Evolutionary conservation across 148 eudicot species (phyloP).

Genomic region (Spergularia marina): DNA sequence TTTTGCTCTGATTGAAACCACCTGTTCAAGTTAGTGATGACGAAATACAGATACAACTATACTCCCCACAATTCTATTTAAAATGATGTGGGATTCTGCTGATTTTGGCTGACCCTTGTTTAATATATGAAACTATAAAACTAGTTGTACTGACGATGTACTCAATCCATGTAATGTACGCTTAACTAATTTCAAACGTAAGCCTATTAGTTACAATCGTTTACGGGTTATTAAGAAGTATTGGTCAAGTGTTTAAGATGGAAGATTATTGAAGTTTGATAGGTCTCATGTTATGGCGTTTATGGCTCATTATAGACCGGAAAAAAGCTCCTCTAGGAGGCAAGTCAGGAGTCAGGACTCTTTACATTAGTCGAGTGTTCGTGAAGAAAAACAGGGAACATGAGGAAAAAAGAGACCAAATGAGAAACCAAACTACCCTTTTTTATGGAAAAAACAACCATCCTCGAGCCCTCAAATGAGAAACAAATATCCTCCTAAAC

Average conservation of each 20-base stretch:
- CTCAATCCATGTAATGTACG: neutral
- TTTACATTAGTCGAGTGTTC: neutral
- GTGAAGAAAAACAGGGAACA: conserved; percentile 7
- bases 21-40: neutral
- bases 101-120: neutral
- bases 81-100: conserved; percentile 10
- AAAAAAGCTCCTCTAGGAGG: neutral
- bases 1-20: neutral
- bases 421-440: conserved; percentile 25
- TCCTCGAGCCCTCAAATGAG: conserved; percentile 56
- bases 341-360: conserved; percentile 1
- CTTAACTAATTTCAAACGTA: neutral
- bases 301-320: neutral
- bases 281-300: too few relatives aligned
- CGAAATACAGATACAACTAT: neutral
- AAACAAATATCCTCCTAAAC: conserved; percentile 21
- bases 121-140: neutral
- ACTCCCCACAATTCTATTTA: conserved; percentile 9
- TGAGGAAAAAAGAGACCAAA: conserved; percentile 9
- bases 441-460: conserved; percentile 40
- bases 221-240: too few relatives aligned
- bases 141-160: neutral
- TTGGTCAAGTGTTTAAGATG: too few relatives aligned
- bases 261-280: too few relatives aligned
- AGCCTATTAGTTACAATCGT: too few relatives aligned